phyloP scores from a whole-genome alignment of 129 eudicot genomes.

The Calendula officinalis region DNA sequence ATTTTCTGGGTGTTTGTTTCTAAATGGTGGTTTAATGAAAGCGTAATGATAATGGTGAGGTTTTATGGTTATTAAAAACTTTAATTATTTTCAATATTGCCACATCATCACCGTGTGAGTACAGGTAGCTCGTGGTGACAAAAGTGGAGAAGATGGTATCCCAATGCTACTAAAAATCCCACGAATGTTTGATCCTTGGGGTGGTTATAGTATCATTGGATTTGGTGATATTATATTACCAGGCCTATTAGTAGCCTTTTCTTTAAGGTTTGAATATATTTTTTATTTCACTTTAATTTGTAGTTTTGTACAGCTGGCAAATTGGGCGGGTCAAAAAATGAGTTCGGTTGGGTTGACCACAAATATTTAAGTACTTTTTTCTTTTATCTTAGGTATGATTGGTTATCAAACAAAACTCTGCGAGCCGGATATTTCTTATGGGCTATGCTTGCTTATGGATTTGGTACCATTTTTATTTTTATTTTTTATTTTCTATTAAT shows the following conservation, averaged over 20 bases:
- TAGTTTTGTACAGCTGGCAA: neutral
- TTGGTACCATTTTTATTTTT: slow-evolving; percentile 45
- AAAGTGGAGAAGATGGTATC: slow-evolving; percentile 97
- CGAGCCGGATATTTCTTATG: slow-evolving; percentile 82
- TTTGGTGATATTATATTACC: slow-evolving; percentile 97
- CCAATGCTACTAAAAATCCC: slow-evolving; percentile 98
- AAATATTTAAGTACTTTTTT: neutral
- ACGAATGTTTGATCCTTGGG: slow-evolving; percentile 99
- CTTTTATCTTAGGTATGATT: slow-evolving; percentile 68
- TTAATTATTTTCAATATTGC: neutral
- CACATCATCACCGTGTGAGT: slow-evolving; percentile 7
- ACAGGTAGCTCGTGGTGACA: slow-evolving; percentile 98
- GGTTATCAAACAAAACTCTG: slow-evolving; percentile 78
- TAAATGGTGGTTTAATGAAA: slow-evolving; percentile 80
- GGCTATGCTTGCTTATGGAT: slow-evolving; percentile 92
- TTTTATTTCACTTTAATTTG: slow-evolving; percentile 5
- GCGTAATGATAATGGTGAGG: slow-evolving; percentile 99
- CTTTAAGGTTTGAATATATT: slow-evolving; percentile 61
- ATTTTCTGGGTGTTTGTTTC: slow-evolving; percentile 99
- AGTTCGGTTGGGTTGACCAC: neutral
- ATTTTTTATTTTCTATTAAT: slow-evolving; percentile 17
- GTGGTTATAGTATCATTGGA: slow-evolving; percentile 97
- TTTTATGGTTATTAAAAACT: slow-evolving; percentile 7
- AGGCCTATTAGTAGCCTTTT: slow-evolving; percentile 83
- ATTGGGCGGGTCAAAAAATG: neutral